Evolutionary conservation across 495 filamentous ascomycete species (phyloP).

Genomic region (Penicillium pulvis): DNA sequence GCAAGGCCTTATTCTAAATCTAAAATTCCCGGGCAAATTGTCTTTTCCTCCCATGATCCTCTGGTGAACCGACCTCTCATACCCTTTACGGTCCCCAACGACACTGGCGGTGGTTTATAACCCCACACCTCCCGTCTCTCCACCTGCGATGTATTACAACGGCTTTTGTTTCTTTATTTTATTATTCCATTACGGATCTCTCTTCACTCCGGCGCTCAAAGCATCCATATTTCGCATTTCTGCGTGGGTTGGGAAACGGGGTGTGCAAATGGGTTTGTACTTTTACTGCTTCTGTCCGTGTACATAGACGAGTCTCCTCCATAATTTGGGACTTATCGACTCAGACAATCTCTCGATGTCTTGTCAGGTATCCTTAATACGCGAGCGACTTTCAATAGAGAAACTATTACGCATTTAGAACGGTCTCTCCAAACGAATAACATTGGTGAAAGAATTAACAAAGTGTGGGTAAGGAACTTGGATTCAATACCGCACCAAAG

Average conservation of each 20-base stretch:
- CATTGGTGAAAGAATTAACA: background rate
- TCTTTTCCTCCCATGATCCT: conserved; percentile 16
- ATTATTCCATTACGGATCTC: conserved; percentile 35
- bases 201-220: conserved; percentile 54
- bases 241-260: conserved; percentile 47
- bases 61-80: conserved; percentile 29
- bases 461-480: background rate
- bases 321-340: conserved; percentile 38
- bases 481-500: background rate
- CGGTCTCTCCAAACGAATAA: background rate
- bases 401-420: conserved; percentile 18
- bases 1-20: conserved; percentile 57
- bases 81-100: conserved; percentile 33
- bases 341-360: conserved; percentile 29
- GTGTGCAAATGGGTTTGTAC: conserved; percentile 50
- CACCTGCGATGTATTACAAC: conserved; percentile 48
- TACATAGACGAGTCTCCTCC: conserved; percentile 52
- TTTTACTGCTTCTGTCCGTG: conserved; percentile 40
- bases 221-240: conserved; percentile 49
- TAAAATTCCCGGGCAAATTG: conserved; percentile 20
- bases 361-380: conserved; percentile 39
- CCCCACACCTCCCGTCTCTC: conserved; percentile 28
- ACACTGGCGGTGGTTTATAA: conserved; percentile 34
- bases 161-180: conserved; percentile 28
- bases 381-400: conserved; percentile 35